Conservation (phyloP, 306 rosid species). For the Quercus variabilis region DNA sequence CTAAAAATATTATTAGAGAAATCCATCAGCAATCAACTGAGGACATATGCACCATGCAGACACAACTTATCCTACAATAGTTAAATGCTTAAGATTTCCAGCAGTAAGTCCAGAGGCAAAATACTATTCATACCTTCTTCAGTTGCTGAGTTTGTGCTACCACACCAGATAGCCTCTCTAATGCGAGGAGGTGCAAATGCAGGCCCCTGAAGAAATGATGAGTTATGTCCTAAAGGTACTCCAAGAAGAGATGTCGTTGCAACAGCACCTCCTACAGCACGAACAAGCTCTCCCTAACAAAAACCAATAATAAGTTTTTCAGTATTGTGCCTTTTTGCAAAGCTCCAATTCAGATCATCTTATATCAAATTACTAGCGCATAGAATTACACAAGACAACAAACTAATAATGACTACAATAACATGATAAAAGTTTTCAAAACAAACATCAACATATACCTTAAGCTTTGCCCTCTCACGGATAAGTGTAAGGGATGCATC, state of each 20-base stretch:
- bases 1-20: not conserved
- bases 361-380: not conserved
- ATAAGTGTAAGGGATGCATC: conserved; percentile 97
- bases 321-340: conserved; percentile 5
- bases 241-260: conserved; percentile 91
- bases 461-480: conserved; percentile 91
- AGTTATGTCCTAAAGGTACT: conserved; percentile 94
- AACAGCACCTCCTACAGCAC: conserved; percentile 79
- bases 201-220: conserved; percentile 97
- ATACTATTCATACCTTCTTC: conserved; percentile 66
- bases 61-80: not conserved
- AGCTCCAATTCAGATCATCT: conserved; percentile 7
- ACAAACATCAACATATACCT: conserved; percentile 43
- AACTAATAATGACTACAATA: not conserved
- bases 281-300: conserved; percentile 81
- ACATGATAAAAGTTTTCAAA: not conserved
- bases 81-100: not conserved
- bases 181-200: conserved; percentile 98
- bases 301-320: conserved; percentile 3
- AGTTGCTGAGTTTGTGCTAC: conserved; percentile 84
- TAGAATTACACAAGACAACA: not conserved
- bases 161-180: conserved; percentile 98
- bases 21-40: not conserved
- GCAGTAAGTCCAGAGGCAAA: conserved; percentile 10
- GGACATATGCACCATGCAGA: not conserved